Conservation (phyloP, 805 yeast species). For the Spathaspora arborariae region DNA sequence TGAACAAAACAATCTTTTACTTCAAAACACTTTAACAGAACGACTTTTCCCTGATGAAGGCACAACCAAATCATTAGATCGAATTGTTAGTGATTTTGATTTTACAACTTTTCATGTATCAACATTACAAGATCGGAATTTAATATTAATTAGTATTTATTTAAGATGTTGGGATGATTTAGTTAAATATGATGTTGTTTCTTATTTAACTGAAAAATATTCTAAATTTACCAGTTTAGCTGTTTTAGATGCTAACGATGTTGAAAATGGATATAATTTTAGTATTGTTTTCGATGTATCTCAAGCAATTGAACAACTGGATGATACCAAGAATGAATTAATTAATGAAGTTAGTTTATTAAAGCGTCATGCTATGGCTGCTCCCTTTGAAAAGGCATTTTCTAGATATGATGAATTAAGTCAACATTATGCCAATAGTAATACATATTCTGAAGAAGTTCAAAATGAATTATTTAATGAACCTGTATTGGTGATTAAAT, state of each 20-base stretch:
- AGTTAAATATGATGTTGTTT: slow-evolving; percentile 58
- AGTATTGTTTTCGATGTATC: slow-evolving; percentile 66
- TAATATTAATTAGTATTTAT: slow-evolving; percentile 62
- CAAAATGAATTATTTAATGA: slow-evolving; percentile 45
- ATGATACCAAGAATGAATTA: slow-evolving; percentile 48
- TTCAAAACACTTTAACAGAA: slow-evolving; percentile 76
- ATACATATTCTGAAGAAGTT: slow-evolving; percentile 42
- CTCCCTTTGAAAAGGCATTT: slow-evolving; percentile 89
- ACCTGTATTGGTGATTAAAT: slow-evolving; percentile 65
- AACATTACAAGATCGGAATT: slow-evolving; percentile 68
- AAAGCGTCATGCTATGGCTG: slow-evolving; percentile 85
- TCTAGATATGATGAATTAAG: slow-evolving; percentile 69
- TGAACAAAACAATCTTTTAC: slow-evolving; percentile 77
- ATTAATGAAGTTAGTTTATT: slow-evolving; percentile 67
- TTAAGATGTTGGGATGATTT: slow-evolving; percentile 79
- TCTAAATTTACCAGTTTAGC: slow-evolving; percentile 32
- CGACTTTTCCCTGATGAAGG: slow-evolving; percentile 47
- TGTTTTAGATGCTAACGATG: slow-evolving; percentile 24
- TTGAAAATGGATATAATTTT: slow-evolving; percentile 81
- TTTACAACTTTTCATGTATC: slow-evolving; percentile 91
- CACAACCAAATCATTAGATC: slow-evolving; percentile 54
- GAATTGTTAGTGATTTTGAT: slow-evolving; percentile 92
- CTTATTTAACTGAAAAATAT: slow-evolving; percentile 51
- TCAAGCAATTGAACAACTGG: slow-evolving; percentile 26
- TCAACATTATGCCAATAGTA: slow-evolving; percentile 37